phyloP scores from a whole-genome alignment of 2,329 filamentous ascomycete genomes.

The Alternaria triticina region DNA sequence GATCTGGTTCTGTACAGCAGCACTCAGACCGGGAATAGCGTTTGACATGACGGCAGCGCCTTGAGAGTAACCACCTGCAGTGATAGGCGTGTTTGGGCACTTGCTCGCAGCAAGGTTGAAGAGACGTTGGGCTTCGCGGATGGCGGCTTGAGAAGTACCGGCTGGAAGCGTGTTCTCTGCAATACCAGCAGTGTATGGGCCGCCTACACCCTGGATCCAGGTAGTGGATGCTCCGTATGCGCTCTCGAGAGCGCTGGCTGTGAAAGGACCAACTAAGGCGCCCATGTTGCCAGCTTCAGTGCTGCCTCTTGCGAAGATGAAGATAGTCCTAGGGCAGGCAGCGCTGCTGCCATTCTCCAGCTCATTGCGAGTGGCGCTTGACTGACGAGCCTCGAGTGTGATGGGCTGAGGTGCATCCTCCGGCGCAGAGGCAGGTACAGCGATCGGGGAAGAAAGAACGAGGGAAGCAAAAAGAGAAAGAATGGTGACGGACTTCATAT shows the following conservation, averaged over 20 bases:
- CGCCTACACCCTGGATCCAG: constrained; percentile 37
- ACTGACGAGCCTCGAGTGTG: constrained; percentile 10
- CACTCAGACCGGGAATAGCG: constrained; percentile 33
- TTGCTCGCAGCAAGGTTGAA: constrained; percentile 44
- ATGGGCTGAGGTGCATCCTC: neutral
- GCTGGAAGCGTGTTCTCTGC: constrained; percentile 38
- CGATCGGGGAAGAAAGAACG: constrained; percentile 2
- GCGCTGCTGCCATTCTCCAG: constrained; percentile 19
- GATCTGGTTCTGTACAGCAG: constrained; percentile 36
- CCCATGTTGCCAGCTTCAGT: constrained; percentile 28
- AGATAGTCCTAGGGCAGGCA: constrained; percentile 24
- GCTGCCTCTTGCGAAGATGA: constrained; percentile 27
- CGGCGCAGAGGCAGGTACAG: neutral
- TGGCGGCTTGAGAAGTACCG: constrained; percentile 40
- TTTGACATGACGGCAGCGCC: constrained; percentile 46
- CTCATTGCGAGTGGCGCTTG: constrained; percentile 15
- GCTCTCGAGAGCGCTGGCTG: constrained; percentile 17
- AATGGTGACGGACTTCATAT: constrained; percentile 9
- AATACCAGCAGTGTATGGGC: constrained; percentile 42
- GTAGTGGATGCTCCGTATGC: constrained; percentile 16
- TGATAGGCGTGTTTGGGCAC: constrained; percentile 46
- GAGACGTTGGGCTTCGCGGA: constrained; percentile 38
- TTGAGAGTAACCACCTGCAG: constrained; percentile 50
- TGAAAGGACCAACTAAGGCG: constrained; percentile 6
- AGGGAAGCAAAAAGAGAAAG: constrained; percentile 2